Evolutionary conservation across 2,329 filamentous ascomycete genomes (phyloP).

Genomic region (Colletotrichum somersetense): DNA sequence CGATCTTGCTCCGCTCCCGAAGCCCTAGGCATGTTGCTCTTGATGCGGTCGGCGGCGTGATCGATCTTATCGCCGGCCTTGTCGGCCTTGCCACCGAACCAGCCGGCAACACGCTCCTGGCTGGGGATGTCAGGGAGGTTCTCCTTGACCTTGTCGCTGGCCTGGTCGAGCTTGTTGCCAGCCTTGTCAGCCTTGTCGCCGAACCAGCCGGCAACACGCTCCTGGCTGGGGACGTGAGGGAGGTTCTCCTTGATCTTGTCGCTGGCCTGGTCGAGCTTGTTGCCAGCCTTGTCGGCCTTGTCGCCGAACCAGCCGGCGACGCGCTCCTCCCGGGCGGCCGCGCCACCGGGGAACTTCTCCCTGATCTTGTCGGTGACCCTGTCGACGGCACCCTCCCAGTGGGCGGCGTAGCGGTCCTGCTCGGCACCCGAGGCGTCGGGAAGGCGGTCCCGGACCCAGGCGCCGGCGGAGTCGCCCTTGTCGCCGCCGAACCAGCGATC

Average conservation of each 20-base stretch:
- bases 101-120: conserved; percentile 13
- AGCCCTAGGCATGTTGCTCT: conserved; percentile 19
- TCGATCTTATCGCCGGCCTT: conserved; percentile 36
- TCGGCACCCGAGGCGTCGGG: conserved; percentile 41
- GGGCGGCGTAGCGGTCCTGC: conserved; percentile 43
- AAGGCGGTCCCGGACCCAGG: conserved; percentile 27
- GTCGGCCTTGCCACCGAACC: conserved; percentile 23
- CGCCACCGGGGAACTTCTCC: conserved; percentile 27
- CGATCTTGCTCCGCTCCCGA: conserved; percentile 40
- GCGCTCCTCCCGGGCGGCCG: conserved; percentile 42
- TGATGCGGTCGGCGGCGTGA: conserved; percentile 43
- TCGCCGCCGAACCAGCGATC: conserved; percentile 42
- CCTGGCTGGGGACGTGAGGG: conserved; percentile 10
- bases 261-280: conserved; percentile 14
- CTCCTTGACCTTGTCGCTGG: conserved; percentile 23
- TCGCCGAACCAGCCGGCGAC: conserved; percentile 40
- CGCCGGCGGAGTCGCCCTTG: conserved; percentile 19
- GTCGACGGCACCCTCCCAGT: conserved; percentile 31
- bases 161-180: conserved; percentile 4
- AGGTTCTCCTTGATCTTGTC: conserved; percentile 27
- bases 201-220: conserved; percentile 21
- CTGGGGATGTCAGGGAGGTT: conserved; percentile 10
- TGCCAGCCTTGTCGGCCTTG: conserved; percentile 24
- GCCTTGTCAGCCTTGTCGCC: conserved; percentile 24
- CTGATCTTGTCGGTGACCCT: conserved; percentile 28